phyloP scores from a whole-genome alignment of 768 basidiomycete species.

The Rickenella mellea region DNA sequence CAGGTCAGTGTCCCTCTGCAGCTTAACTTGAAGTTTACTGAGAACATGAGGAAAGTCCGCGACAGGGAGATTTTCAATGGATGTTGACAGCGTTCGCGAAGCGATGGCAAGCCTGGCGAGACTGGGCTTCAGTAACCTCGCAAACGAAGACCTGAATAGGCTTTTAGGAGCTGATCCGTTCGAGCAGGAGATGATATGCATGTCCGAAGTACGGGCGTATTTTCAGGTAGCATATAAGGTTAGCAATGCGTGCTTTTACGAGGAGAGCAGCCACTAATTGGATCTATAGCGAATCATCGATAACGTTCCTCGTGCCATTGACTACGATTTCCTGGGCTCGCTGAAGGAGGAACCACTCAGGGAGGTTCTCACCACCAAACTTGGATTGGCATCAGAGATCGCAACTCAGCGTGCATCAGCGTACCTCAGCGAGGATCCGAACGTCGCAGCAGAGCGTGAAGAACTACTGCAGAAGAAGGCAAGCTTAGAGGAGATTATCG shows the following conservation, averaged over 20 bases:
- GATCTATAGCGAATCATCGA: conserved; percentile 20
- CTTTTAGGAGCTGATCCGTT: conserved; percentile 11
- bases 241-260: not conserved
- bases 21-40: no score
- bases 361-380: conserved; percentile 14
- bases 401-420: conserved; percentile 12
- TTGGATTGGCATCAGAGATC: conserved; percentile 13
- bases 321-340: conserved; percentile 14
- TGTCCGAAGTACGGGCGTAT: conserved; percentile 20
- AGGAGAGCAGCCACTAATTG: not conserved
- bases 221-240: conserved; percentile 24
- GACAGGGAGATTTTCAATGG: no score
- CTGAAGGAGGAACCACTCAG: conserved; percentile 13
- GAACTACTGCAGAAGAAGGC: conserved; percentile 19
- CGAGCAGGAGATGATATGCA: conserved; percentile 17
- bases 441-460: conserved; percentile 13
- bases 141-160: conserved; percentile 8
- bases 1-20: no score
- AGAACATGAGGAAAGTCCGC: no score
- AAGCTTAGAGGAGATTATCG: conserved; percentile 30
- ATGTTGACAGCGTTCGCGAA: no score
- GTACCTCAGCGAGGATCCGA: conserved; percentile 35
- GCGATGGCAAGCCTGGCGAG: no score
- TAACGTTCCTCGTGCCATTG: conserved; percentile 18
- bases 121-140: conserved; percentile 1